Evolutionary conservation across 1,284 basidiomycete genomes (phyloP).

Genomic region (Phellinidium pouzarii): DNA sequence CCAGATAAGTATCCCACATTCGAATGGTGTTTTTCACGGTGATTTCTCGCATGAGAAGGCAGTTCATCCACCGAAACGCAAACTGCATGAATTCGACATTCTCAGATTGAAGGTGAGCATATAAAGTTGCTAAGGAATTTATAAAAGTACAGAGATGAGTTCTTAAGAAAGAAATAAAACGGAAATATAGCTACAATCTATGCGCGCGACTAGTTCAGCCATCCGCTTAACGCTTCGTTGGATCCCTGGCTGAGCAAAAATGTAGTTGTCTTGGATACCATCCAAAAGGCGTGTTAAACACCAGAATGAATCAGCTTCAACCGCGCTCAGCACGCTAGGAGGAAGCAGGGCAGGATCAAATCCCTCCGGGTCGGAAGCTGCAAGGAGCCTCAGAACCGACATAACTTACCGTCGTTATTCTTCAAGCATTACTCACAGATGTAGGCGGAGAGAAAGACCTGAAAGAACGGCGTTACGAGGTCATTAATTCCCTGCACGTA

Average conservation of each 20-base stretch:
- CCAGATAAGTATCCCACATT: constrained; percentile 99
- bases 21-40: constrained; percentile 91
- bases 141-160: constrained; percentile 2
- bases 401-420: constrained; percentile 7
- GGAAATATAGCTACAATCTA: constrained; percentile 59
- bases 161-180: constrained; percentile 37
- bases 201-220: constrained; percentile 86
- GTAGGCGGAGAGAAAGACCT: constrained; percentile 88
- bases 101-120: constrained; percentile 77
- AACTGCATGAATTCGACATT: constrained; percentile 99
- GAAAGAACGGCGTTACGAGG: constrained; percentile 90
- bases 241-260: constrained; percentile 90
- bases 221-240: constrained; percentile 87
- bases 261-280: constrained; percentile 97
- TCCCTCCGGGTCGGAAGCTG: constrained; percentile 81
- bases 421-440: constrained; percentile 56
- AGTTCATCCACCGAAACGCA: constrained; percentile 99
- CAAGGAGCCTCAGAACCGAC: constrained; percentile 15
- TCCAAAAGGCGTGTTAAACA: constrained; percentile 89
- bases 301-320: constrained; percentile 97
- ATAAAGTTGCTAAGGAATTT: constrained; percentile 57
- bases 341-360: constrained; percentile 80
- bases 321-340: constrained; percentile 61
- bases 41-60: constrained; percentile 92
- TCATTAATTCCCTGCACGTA: constrained; percentile 99